A percentile compares a stretch with the other conserved stretches of the same genome.
These are phyloP conservation scores for Urtica urens DNA, from an alignment of 306 rosid species.

Conservation along the genomic window DNA sequence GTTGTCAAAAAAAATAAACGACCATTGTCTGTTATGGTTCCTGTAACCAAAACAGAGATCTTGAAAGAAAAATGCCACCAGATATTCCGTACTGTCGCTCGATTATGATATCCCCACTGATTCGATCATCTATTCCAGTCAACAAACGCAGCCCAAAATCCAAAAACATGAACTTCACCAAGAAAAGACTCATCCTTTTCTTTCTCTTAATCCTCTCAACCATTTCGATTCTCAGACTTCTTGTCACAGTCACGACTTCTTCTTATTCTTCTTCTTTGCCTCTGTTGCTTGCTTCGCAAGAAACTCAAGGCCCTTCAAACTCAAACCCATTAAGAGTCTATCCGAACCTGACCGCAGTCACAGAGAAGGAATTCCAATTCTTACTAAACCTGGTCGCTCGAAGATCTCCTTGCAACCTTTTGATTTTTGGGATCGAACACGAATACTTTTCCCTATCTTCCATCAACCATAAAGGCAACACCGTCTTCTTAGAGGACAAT, in stretches of 20 bases:
- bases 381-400: slow-evolving; percentile 43
- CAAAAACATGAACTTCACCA: slow-evolving; percentile 42
- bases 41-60: slow-evolving; percentile 18
- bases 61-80: slow-evolving; percentile 55
- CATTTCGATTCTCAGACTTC: slow-evolving; percentile 48
- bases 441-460: slow-evolving; percentile 55
- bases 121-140: slow-evolving; percentile 31
- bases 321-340: slow-evolving; percentile 13
- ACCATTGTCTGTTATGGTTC: slow-evolving; percentile 14
- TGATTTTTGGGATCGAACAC: slow-evolving; percentile 62
- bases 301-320: slow-evolving; percentile 6
- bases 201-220: slow-evolving; percentile 53
- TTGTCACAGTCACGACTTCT: slow-evolving; percentile 38
- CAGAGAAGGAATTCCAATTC: slow-evolving; percentile 55
- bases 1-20: too few relatives aligned
- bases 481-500: slow-evolving; percentile 62
- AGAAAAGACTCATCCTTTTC: slow-evolving; percentile 52
- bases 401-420: slow-evolving; percentile 79
- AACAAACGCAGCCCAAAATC: slow-evolving; percentile 25
- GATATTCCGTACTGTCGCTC: slow-evolving; percentile 42
- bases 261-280: slow-evolving; percentile 28
- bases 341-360: slow-evolving; percentile 22
- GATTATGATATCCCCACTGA: slow-evolving; percentile 24
- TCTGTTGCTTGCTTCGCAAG: slow-evolving; percentile 7
- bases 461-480: slow-evolving; percentile 59